Base-by-base conservation (phyloP, 2,329 filamentous ascomycete species). In the Mycogone perniciosa region DNA sequence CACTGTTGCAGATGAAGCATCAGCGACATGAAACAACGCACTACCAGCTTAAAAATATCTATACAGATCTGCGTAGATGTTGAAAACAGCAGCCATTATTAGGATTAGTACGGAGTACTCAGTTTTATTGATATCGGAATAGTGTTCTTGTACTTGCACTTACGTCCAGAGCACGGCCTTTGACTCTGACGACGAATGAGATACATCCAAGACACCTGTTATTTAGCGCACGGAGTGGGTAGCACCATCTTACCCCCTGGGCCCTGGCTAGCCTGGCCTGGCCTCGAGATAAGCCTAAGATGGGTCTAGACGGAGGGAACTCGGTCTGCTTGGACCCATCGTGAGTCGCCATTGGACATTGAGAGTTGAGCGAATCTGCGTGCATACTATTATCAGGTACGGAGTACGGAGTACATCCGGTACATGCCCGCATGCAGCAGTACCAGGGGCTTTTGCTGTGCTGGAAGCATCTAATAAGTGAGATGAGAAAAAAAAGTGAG, bases 401-500 rank as follows among this genome's bases (percentile, higher is more conserved):
- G n/a, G n/a, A n/a, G n/a, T n/a, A n/a, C n/a, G n/a, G n/a, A 29
- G 46, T 48, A 50, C 48, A 35, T 44, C 41, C n/a, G 47, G 47
- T 50, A 50, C 47, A 31, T 44, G 47, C 48, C n/a, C 29, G 33
- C 11, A 10, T 40, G 34, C 44, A 37, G 46, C n/a, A 47, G 51
- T 53, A 53, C 51, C 20, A 8, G 26, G 26, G 11, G 39, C 40
- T 42, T 46, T 50, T 44, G 38, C 30, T 20, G 20, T 42, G 39
- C 20, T 26, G 40, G 48, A 13, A 44, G 48, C 44, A 29, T 31
- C 20, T 29, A 30, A 40, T 38, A 31, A 34, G 30, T 9, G 35
- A 33, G 42, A 53, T 33, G 13, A 51, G 26, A 34, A 42, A 43
- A 50, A 50, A 49, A 35, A 11, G 37, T 20, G 8, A 43, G 26